phyloP scores from a whole-genome alignment of 108 stramenopile species.

The Pelagomonas calceolata region DNA sequence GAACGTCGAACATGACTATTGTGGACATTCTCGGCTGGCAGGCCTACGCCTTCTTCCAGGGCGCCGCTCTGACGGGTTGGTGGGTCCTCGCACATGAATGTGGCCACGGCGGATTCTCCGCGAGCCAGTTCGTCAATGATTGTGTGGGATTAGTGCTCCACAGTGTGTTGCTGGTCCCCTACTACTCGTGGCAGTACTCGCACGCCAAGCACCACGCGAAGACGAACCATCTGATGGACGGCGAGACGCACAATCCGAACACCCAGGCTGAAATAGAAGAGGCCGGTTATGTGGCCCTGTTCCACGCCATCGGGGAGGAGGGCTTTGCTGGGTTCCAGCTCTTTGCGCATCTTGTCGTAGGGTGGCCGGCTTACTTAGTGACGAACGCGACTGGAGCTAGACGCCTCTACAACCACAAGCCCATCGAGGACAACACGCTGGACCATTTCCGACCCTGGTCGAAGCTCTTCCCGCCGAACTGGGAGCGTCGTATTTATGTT shows the following conservation, averaged over 20 bases:
- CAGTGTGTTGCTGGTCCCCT: constrained; percentile 90
- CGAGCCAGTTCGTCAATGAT: constrained; percentile 82
- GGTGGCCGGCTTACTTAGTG: constrained; percentile 76
- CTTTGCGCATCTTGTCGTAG: constrained; percentile 68
- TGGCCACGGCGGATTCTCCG: constrained; percentile 93
- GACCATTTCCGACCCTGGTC: constrained; percentile 74
- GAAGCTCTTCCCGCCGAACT: constrained; percentile 74
- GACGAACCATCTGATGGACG: constrained; percentile 88
- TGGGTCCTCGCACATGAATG: constrained; percentile 99
- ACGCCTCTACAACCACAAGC: constrained; percentile 52
- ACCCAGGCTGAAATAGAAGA: constrained; percentile 42
- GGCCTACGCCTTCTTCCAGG: constrained; percentile 88
- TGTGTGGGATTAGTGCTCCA: constrained; percentile 85
- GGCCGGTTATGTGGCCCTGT: constrained; percentile 57
- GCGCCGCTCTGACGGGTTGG: constrained; percentile 79
- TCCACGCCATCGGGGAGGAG: constrained; percentile 76
- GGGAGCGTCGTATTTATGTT: constrained; percentile 60
- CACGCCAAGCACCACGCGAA: constrained; percentile 98
- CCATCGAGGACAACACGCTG: constrained; percentile 50
- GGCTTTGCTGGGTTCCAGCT: constrained; percentile 77
- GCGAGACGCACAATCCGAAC: constrained; percentile 70
- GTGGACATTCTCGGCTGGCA: constrained; percentile 70
- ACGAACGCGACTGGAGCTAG: constrained; percentile 64
- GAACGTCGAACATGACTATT: constrained; percentile 38
- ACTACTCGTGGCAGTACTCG: constrained; percentile 96